These are phyloP conservation scores for Zelopaecilomyces penicillatus DNA, from an alignment of 2,329 filamentous ascomycete genomes.

Conservation along the genomic window DNA sequence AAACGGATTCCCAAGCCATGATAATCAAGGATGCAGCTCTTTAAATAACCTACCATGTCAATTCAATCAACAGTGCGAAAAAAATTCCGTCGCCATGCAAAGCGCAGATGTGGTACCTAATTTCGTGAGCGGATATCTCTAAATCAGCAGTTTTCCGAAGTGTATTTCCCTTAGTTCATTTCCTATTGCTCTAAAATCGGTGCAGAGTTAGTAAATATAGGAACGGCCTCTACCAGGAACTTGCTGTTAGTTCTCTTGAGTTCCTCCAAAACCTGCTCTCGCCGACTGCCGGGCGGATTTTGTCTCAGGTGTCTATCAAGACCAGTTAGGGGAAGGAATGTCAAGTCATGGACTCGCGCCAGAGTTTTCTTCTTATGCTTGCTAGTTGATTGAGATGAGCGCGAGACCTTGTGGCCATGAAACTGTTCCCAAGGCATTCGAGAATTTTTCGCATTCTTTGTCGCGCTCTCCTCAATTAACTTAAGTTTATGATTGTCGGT, in stretches of 20 bases:
- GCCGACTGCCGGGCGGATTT: slow-evolving; percentile 7
- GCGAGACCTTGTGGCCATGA: background rate
- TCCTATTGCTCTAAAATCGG: background rate
- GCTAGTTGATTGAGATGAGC: background rate
- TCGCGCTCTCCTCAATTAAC: too few species aligned
- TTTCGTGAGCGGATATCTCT: background rate
- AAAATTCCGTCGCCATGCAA: too few species aligned
- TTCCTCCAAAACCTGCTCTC: slow-evolving; percentile 19
- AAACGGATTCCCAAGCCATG: too few species aligned
- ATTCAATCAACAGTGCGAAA: too few species aligned
- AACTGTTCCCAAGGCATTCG: background rate
- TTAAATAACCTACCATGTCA: too few species aligned
- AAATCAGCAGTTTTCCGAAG: background rate
- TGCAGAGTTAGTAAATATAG: background rate
- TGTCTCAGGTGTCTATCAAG: slow-evolving; percentile 16
- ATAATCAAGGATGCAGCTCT: too few species aligned
- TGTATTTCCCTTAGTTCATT: too few species aligned
- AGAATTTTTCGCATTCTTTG: too few species aligned
- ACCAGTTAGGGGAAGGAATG: slow-evolving; percentile 16
- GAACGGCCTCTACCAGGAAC: slow-evolving; percentile 16
- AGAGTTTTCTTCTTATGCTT: slow-evolving; percentile 12
- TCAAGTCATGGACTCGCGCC: slow-evolving; percentile 10
- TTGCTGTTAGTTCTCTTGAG: slow-evolving; percentile 20
- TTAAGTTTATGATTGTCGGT: too few species aligned
- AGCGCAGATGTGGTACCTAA: background rate